Percentiles rank a stretch among this genome's conserved stretches.
phyloP scores from a whole-genome alignment of 2,329 filamentous ascomycete genomes.

The Lachnellula subtilissima region DNA sequence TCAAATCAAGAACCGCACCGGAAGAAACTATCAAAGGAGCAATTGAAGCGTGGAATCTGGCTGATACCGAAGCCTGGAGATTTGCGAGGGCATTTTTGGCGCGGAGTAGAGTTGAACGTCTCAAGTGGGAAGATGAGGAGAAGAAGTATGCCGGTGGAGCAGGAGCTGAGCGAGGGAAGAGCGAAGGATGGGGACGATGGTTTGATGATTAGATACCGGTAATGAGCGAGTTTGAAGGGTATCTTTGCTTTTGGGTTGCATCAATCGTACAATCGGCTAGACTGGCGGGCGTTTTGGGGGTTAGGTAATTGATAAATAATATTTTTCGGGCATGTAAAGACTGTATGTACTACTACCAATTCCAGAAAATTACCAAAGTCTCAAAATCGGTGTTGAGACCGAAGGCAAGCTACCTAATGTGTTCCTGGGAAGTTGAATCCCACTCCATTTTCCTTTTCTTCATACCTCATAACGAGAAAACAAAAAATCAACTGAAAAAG shows the following conservation, averaged over 20 bases:
- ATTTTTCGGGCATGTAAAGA: slow-evolving; percentile 2
- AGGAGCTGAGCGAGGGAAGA: slow-evolving; percentile 35
- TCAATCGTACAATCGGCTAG: not conserved
- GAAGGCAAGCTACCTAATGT: not conserved
- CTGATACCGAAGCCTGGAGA: slow-evolving; percentile 72
- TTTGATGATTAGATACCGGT: slow-evolving; percentile 21
- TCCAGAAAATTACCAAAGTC: not conserved
- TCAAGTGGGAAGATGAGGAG: slow-evolving; percentile 67
- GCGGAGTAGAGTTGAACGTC: slow-evolving; percentile 56
- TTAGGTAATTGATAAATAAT: slow-evolving; percentile 5
- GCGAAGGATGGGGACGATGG: slow-evolving; percentile 28
- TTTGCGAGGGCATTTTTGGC: slow-evolving; percentile 67
- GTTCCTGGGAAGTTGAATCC: slow-evolving; percentile 1
- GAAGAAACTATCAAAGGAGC: slow-evolving; percentile 47
- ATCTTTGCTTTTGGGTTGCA: slow-evolving; percentile 3
- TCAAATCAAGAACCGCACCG: slow-evolving; percentile 37
- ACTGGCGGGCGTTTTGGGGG: slow-evolving; percentile 1
- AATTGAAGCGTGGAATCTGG: slow-evolving; percentile 63
- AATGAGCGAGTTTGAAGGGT: not conserved
- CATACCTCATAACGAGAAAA: not conserved
- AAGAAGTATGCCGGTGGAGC: slow-evolving; percentile 57
- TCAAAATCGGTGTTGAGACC: slow-evolving; percentile 12
- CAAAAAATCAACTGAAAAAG: not conserved
- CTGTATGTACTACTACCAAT: slow-evolving; percentile 7
- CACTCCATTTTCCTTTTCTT: not conserved